Conservation (phyloP, 2,329 filamentous ascomycete species). For the Cercospora zeae-maydis region DNA sequence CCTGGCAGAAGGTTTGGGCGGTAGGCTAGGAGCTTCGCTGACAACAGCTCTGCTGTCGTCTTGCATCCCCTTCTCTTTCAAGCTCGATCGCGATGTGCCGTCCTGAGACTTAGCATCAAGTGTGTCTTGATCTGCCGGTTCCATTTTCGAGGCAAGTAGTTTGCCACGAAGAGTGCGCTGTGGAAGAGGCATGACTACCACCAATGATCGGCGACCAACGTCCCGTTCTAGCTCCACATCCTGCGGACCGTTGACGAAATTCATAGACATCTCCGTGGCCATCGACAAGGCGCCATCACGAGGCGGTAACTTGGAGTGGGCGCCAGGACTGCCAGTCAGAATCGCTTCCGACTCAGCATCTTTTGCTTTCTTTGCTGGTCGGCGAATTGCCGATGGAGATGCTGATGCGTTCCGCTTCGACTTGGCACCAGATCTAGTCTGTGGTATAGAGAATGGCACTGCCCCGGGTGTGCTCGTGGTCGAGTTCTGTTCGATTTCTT, state of each 20-base stretch:
- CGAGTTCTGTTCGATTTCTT: constrained; percentile 14
- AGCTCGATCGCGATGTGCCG: background rate
- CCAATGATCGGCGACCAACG: background rate
- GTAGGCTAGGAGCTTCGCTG: background rate
- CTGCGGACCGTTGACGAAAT: too few species aligned
- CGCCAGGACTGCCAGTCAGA: background rate
- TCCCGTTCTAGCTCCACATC: background rate
- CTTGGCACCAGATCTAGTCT: background rate
- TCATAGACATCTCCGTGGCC: too few species aligned
- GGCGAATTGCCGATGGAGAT: background rate
- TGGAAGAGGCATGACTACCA: background rate
- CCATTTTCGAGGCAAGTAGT: background rate
- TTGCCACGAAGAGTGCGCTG: background rate
- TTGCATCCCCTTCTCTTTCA: background rate
- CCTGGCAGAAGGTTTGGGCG: background rate
- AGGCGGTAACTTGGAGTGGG: background rate
- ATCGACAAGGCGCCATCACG: background rate
- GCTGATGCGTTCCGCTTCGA: background rate
- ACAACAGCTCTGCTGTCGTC: background rate
- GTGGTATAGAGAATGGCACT: background rate
- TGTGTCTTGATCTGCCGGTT: background rate
- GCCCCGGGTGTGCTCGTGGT: background rate
- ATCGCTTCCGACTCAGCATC: background rate
- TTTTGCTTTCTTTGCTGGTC: background rate
- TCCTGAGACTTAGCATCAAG: background rate